These are phyloP conservation scores for Sequoiadendron giganteum DNA, from an alignment of 75 land plant genomes.

Conservation along the genomic window DNA sequence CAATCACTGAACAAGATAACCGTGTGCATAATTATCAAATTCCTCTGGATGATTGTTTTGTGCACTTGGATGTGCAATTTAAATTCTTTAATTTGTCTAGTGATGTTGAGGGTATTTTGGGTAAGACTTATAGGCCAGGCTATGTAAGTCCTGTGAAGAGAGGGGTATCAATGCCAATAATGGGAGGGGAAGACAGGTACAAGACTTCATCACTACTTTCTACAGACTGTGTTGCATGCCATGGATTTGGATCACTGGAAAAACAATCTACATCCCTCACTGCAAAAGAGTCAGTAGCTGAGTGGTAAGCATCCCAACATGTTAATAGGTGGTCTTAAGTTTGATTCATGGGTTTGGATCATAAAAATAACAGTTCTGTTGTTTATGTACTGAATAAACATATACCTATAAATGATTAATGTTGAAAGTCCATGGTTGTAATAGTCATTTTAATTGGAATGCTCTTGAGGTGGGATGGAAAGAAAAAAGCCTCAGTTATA, in stretches of 20 bases:
- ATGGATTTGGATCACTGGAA: neutral
- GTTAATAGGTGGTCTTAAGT: too few relatives aligned
- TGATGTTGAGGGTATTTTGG: slow-evolving; percentile 59
- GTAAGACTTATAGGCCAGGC: slow-evolving; percentile 55
- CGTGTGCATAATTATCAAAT: slow-evolving; percentile 44
- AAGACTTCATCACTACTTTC: slow-evolving; percentile 46
- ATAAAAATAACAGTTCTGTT: too few relatives aligned
- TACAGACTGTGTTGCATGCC: slow-evolving; percentile 36
- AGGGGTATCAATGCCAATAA: slow-evolving; percentile 63
- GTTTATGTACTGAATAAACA: too few relatives aligned
- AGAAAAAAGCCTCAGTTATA: too few relatives aligned
- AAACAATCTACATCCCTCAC: neutral
- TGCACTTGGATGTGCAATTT: slow-evolving; percentile 36
- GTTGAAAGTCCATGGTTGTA: too few relatives aligned
- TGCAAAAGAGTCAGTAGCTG: neutral
- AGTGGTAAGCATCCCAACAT: neutral
- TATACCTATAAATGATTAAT: too few relatives aligned
- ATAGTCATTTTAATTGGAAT: too few relatives aligned
- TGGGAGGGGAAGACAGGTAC: slow-evolving; percentile 70
- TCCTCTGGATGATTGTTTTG: slow-evolving; percentile 51
- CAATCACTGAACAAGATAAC: slow-evolving; percentile 49
- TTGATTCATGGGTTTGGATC: too few relatives aligned
- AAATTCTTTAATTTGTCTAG: slow-evolving; percentile 37
- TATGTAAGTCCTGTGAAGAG: slow-evolving; percentile 52
- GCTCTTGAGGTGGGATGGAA: too few relatives aligned